These are phyloP conservation scores for Calonectria honghensis DNA, from an alignment of 2,329 filamentous ascomycete species.

Conservation along the genomic window DNA sequence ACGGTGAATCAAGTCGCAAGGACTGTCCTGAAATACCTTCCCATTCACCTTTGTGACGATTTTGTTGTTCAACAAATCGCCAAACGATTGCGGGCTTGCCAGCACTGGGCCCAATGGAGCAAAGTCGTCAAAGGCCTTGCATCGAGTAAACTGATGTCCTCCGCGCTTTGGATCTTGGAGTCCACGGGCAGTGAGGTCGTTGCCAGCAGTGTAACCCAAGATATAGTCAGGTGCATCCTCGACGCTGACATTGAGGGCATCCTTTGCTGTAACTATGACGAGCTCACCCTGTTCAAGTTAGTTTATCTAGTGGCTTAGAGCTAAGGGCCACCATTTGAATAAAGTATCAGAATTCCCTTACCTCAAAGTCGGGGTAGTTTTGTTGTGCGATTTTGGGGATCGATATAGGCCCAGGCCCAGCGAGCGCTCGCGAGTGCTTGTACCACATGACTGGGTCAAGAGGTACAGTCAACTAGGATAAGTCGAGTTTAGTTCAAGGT, in stretches of 20 bases:
- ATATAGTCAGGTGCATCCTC: neutral
- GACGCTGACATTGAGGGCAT: slow-evolving; percentile 5
- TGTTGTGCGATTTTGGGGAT: neutral
- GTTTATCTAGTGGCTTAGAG: neutral
- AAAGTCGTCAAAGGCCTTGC: slow-evolving; percentile 17
- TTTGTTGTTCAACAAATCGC: neutral
- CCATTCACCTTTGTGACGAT: slow-evolving; percentile 17
- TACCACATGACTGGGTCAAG: slow-evolving; percentile 20
- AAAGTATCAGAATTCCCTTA: neutral
- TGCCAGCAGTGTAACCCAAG: neutral
- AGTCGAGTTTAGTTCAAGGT: neutral
- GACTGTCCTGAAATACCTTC: slow-evolving; percentile 1
- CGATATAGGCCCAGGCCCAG: neutral
- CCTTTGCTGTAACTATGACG: neutral
- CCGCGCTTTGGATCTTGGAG: slow-evolving; percentile 14
- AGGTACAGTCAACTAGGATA: neutral
- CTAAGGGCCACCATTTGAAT: neutral
- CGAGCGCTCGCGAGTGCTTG: slow-evolving; percentile 1
- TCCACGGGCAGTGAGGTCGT: neutral
- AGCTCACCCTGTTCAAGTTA: slow-evolving; percentile 4
- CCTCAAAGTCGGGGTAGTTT: slow-evolving; percentile 2
- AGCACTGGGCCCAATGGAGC: neutral
- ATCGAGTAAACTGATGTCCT: slow-evolving; percentile 5
- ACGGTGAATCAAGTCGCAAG: neutral
- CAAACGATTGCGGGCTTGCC: neutral